Conservation (phyloP, 305 asterid genomes). For the Rubia balearica region DNA sequence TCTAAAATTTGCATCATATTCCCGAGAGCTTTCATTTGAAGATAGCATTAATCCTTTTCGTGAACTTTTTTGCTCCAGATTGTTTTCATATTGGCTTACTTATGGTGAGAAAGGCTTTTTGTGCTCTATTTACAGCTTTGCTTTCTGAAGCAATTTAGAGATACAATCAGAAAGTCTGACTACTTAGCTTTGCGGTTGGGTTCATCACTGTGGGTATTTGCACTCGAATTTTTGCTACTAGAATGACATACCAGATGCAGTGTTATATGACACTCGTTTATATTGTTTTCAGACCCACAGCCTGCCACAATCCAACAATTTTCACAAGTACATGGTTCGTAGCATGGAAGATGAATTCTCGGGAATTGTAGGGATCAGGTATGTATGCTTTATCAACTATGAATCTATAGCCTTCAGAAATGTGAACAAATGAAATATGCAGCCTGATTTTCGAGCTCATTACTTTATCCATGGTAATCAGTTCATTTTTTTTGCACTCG, state of each 20-base stretch:
- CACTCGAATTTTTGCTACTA: background rate
- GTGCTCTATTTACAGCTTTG: conserved; percentile 56
- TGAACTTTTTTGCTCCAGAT: background rate
- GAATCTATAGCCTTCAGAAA: background rate
- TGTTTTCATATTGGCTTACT: background rate
- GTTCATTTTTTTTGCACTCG: no score
- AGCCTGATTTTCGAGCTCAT: background rate
- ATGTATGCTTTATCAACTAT: background rate
- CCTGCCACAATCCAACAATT: conserved; percentile 61
- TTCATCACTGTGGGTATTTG: conserved; percentile 76
- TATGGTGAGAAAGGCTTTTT: background rate
- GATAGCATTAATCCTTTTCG: conserved; percentile 35
- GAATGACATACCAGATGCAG: background rate
- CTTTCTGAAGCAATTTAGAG: conserved; percentile 75
- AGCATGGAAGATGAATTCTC: conserved; percentile 90
- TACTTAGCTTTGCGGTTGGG: conserved; percentile 83
- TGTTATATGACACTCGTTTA: background rate
- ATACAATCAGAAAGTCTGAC: conserved; percentile 65
- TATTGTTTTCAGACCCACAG: conserved; percentile 57
- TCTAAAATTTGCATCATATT: background rate
- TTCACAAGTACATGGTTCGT: conserved; percentile 72
- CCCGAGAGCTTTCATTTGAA: background rate
- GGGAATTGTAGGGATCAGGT: conserved; percentile 84
- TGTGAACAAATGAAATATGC: background rate
- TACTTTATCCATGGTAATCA: conserved; percentile 35